These are phyloP conservation scores for Reutealis trisperma DNA, from an alignment of 345 rosid species.

Conservation along the genomic window DNA sequence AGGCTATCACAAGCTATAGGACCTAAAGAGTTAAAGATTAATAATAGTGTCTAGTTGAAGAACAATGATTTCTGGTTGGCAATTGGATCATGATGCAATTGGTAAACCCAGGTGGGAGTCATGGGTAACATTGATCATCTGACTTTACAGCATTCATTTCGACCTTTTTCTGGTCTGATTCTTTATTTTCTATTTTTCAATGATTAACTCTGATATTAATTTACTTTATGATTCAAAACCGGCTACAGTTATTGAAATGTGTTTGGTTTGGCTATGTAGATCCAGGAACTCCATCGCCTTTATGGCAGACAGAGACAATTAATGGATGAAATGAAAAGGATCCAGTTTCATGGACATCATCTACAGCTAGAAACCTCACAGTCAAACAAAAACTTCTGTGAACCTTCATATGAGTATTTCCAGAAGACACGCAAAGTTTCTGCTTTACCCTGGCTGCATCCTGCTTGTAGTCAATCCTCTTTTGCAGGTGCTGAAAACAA, in stretches of 20 bases:
- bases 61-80: not conserved
- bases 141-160: not conserved
- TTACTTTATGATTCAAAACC: not conserved
- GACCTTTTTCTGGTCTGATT: not conserved
- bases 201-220: slow-evolving; percentile 9
- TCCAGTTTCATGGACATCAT: slow-evolving; percentile 16
- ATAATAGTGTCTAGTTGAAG: not conserved
- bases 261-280: slow-evolving; percentile 33
- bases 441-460: slow-evolving; percentile 21
- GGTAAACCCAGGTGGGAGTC: not conserved
- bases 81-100: not conserved
- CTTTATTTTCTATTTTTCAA: slow-evolving; percentile 2
- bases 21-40: not conserved
- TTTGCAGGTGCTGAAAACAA: slow-evolving; percentile 27
- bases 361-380: slow-evolving; percentile 20
- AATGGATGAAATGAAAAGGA: slow-evolving; percentile 49
- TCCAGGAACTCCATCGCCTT: slow-evolving; percentile 61
- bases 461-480: slow-evolving; percentile 29
- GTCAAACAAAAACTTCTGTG: slow-evolving; percentile 24
- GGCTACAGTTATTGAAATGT: slow-evolving; percentile 3
- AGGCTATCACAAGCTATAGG: not conserved
- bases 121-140: not conserved
- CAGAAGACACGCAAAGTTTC: slow-evolving; percentile 10
- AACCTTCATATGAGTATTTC: slow-evolving; percentile 12
- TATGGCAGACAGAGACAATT: slow-evolving; percentile 55